phyloP scores from a whole-genome alignment of 352 stramenopile genomes.

The Phytophthora citricola region DNA sequence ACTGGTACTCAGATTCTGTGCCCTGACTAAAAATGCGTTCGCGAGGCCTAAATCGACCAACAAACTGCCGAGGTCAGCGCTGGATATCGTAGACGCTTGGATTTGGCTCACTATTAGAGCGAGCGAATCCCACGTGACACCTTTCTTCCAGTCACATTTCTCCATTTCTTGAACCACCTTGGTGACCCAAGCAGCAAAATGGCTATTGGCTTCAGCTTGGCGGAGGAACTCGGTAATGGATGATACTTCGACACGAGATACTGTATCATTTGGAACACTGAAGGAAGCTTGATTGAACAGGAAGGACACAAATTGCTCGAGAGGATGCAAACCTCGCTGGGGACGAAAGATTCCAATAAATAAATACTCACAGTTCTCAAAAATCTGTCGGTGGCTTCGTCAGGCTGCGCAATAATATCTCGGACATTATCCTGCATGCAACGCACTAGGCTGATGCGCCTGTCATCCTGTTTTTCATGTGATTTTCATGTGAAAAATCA shows the following conservation, averaged over 20 bases:
- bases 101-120: conserved; percentile 5
- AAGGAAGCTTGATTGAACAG: neutral
- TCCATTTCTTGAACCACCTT: neutral
- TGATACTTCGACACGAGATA: neutral
- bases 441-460: neutral
- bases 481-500: conserved; percentile 1
- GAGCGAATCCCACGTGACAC: conserved; percentile 2
- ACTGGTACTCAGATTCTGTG: neutral
- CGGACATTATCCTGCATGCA: conserved; percentile 9
- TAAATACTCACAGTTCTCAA: conserved; percentile 16
- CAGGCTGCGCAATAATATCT: conserved; percentile 14
- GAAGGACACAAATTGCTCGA: neutral
- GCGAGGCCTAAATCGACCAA: conserved; percentile 21
- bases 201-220: neutral
- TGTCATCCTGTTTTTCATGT: neutral
- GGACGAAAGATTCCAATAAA: conserved; percentile 1
- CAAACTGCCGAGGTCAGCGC: conserved; percentile 9
- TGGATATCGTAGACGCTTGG: conserved; percentile 6
- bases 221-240: conserved; percentile 5
- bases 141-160: neutral
- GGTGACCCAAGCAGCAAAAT: conserved; percentile 9
- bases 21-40: neutral
- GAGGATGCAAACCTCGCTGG: neutral
- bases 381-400: conserved; percentile 6
- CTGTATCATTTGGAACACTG: neutral